Evolutionary conservation across 192 early-diverging fungal species (phyloP).

Genomic region (Helicostylum pulchrum): DNA sequence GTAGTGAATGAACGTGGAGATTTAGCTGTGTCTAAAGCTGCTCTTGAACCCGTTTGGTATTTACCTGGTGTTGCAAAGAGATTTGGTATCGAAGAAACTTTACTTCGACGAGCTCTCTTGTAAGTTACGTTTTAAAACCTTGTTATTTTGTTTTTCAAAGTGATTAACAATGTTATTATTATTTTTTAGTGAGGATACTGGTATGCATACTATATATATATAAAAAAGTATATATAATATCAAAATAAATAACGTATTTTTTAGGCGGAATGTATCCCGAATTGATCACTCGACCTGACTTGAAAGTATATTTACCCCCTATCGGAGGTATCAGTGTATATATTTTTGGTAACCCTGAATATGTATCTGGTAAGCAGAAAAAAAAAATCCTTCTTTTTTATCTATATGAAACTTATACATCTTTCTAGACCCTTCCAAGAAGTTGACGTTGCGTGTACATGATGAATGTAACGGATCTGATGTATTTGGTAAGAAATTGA

Average conservation of each 20-base stretch:
- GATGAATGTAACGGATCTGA: conserved; percentile 96
- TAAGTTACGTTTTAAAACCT: conserved; percentile 38
- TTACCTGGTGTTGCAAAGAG: conserved; percentile 88
- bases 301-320: conserved; percentile 91
- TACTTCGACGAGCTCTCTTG: conserved; percentile 82
- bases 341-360: conserved; percentile 85
- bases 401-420: neutral
- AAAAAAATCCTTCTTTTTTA: neutral
- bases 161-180: neutral
- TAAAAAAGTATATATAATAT: neutral
- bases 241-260: neutral
- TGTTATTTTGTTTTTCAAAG: too few relatives aligned
- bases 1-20: conserved; percentile 78
- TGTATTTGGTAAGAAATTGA: conserved; percentile 62
- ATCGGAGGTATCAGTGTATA: conserved; percentile 92
- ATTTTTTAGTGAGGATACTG: conserved; percentile 71
- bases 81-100: conserved; percentile 81
- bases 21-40: conserved; percentile 86
- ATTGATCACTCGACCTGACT: conserved; percentile 86
- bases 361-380: conserved; percentile 50
- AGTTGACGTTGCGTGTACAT: conserved; percentile 83
- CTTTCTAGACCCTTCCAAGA: conserved; percentile 67
- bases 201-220: conserved; percentile 24
- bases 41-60: conserved; percentile 94
- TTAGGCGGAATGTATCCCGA: conserved; percentile 88